phyloP scores from a whole-genome alignment of 2,329 filamentous ascomycete species.

The Aaosphaeria pasadenensis region DNA sequence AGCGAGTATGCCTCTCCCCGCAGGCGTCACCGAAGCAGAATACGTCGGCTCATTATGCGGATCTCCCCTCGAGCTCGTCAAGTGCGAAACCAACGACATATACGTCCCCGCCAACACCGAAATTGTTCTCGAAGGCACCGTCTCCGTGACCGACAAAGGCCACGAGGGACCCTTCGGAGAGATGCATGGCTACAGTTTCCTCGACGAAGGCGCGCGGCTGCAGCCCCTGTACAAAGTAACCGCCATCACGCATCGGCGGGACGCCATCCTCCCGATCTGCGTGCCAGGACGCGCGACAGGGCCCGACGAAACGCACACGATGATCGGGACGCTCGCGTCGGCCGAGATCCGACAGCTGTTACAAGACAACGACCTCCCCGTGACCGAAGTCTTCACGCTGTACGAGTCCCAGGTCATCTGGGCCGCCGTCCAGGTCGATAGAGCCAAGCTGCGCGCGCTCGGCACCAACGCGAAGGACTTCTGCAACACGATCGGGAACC shows the following conservation, averaged over 20 bases:
- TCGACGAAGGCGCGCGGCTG: background rate
- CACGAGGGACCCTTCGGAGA: conserved; percentile 52
- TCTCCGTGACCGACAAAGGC: conserved; percentile 43
- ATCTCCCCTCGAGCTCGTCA: conserved; percentile 46
- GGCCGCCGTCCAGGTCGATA: conserved; percentile 31
- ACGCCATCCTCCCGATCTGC: conserved; percentile 48
- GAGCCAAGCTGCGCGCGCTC: background rate
- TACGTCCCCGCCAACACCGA: conserved; percentile 50
- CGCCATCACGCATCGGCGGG: conserved; percentile 46
- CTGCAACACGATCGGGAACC: conserved; percentile 39
- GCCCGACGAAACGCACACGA: conserved; percentile 43
- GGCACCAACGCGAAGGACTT: conserved; percentile 29
- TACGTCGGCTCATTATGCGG: conserved; percentile 51
- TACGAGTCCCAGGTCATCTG: conserved; percentile 49
- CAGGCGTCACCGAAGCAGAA: conserved; percentile 47
- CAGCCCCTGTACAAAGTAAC: conserved; percentile 33
- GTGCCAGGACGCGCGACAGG: conserved; percentile 38
- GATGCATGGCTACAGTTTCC: conserved; percentile 4
- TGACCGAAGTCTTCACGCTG: conserved; percentile 44
- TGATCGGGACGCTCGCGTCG: conserved; percentile 43
- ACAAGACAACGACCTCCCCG: conserved; percentile 38
- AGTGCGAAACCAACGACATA: conserved; percentile 52
- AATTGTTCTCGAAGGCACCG: conserved; percentile 51
- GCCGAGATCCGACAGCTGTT: conserved; percentile 41
- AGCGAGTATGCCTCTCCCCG: conserved; percentile 32